Conservation (phyloP, 331 rosid genomes). For the Saraca asoca region DNA sequence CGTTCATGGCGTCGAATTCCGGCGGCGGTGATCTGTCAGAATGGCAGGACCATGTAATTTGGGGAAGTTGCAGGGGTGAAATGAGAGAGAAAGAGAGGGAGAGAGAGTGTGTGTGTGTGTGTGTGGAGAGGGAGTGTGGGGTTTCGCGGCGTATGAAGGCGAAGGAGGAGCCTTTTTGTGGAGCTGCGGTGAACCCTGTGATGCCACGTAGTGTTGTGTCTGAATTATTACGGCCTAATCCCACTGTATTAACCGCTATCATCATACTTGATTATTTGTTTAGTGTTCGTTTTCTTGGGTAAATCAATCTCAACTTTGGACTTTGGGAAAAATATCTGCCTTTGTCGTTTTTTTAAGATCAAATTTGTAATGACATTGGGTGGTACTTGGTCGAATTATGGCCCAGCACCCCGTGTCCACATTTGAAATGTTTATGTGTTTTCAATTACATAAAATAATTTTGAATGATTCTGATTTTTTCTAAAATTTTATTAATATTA, state of each 20-base stretch:
- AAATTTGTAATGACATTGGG: too few species aligned
- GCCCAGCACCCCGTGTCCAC: too few species aligned
- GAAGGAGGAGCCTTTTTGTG: conserved; percentile 44
- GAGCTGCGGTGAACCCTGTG: conserved; percentile 80
- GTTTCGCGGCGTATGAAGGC: neutral
- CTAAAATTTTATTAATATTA: too few species aligned
- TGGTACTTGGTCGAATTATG: too few species aligned
- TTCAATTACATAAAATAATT: too few species aligned
- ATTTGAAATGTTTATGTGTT: too few species aligned
- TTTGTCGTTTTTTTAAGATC: too few species aligned
- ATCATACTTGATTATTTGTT: too few species aligned
- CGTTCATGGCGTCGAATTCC: conserved; percentile 70
- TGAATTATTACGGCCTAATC: conserved; percentile 42
- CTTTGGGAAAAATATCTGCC: too few species aligned
- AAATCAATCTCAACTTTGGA: neutral
- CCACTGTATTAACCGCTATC: too few species aligned
- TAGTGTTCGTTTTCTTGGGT: too few species aligned
- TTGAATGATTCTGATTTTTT: too few species aligned
- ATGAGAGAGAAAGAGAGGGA: neutral
- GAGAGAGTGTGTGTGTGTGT: conserved; percentile 2
- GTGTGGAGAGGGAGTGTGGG: neutral
- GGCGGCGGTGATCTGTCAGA: conserved; percentile 23
- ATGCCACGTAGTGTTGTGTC: conserved; percentile 78
- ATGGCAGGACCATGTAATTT: conserved; percentile 47
- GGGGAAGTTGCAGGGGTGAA: neutral